These are phyloP conservation scores for Crithidia thermophila DNA, from an alignment of 208 protist species.

Conservation along the genomic window DNA sequence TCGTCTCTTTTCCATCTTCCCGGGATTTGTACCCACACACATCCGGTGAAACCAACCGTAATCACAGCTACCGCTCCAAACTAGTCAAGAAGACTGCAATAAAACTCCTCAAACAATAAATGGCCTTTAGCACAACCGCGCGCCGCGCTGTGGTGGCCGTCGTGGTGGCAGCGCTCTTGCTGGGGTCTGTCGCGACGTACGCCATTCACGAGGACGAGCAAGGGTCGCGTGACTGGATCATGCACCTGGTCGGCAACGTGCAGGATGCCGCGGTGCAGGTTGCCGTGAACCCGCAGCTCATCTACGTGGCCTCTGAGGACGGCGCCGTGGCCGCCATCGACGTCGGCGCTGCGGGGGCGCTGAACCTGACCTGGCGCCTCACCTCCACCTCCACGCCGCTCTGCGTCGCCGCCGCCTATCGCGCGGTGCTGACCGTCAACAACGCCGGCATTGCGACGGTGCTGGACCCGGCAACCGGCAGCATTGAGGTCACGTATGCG, in stretches of 20 bases:
- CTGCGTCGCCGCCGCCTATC: conserved; percentile 46
- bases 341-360: conserved; percentile 22
- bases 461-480: conserved; percentile 52
- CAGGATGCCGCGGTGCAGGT: conserved; percentile 57
- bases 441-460: conserved; percentile 45
- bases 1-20: no score
- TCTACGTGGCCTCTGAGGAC: conserved; percentile 63
- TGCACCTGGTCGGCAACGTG: conserved; percentile 78
- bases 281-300: conserved; percentile 28
- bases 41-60: no score
- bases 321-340: conserved; percentile 73
- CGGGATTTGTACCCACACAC: no score
- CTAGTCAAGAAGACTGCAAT: no score
- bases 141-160: background rate
- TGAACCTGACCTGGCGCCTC: conserved; percentile 67
- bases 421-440: conserved; percentile 51
- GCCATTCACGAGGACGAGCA: conserved; percentile 91
- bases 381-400: conserved; percentile 48
- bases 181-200: conserved; percentile 8
- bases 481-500: conserved; percentile 60
- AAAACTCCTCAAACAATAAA: no score
- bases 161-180: background rate
- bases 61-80: no score
- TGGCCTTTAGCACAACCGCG: no score
- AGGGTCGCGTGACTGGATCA: conserved; percentile 80